Evolutionary conservation across 192 early-diverging fungal genomes (phyloP).

Genomic region (Phycomyces blakesleeanus): DNA sequence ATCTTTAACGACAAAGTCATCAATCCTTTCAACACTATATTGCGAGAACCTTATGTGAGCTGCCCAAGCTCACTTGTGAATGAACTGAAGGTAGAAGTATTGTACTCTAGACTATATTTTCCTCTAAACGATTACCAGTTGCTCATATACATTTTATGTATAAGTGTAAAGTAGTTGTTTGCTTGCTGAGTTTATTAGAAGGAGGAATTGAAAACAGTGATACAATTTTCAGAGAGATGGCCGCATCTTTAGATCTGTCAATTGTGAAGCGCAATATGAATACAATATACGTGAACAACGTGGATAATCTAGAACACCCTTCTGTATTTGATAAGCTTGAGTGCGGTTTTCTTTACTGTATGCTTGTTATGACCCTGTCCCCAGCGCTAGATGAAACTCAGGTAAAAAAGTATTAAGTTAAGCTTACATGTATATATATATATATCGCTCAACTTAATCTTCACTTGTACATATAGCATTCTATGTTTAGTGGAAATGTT

Average conservation of each 20-base stretch:
- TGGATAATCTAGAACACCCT: neutral
- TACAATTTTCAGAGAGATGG: slow-evolving; percentile 21
- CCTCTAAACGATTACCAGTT: too few relatives aligned
- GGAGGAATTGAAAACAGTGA: slow-evolving; percentile 26
- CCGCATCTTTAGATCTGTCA: slow-evolving; percentile 10
- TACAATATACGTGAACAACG: slow-evolving; percentile 12
- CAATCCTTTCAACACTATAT: slow-evolving; percentile 21
- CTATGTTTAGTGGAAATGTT: slow-evolving; percentile 9
- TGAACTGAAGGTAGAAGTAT: slow-evolving; percentile 26
- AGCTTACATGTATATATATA: too few relatives aligned
- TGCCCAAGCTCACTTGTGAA: slow-evolving; percentile 12
- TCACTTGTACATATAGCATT: neutral
- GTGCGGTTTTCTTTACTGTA: slow-evolving; percentile 23
- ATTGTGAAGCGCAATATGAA: slow-evolving; percentile 21
- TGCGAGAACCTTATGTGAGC: slow-evolving; percentile 12
- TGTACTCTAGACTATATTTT: too few relatives aligned
- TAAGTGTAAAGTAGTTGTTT: slow-evolving; percentile 24
- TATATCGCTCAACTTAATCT: neutral
- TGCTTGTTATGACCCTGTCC: slow-evolving; percentile 18
- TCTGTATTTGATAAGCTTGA: slow-evolving; percentile 14
- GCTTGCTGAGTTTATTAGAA: slow-evolving; percentile 23
- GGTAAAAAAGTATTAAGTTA: too few relatives aligned
- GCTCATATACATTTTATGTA: neutral
- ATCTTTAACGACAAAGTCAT: slow-evolving; percentile 26
- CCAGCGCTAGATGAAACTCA: slow-evolving; percentile 15